Base-by-base conservation (phyloP, 768 basidiomycete species). In the Mycena rebaudengoi region DNA sequence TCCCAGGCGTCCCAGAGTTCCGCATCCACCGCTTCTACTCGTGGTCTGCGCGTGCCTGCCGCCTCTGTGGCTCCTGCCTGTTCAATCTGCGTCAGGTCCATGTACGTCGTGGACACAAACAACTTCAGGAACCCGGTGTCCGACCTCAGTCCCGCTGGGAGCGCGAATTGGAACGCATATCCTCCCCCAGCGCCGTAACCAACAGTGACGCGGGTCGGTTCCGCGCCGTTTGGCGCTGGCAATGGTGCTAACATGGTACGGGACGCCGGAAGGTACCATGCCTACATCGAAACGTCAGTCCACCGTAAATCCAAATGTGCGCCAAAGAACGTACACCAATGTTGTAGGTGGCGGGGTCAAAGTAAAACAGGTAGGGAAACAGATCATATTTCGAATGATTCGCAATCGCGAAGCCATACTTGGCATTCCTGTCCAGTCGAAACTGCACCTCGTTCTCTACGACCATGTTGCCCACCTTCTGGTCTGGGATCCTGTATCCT, bases 81-180 rank as follows among this genome's bases (percentile, higher is more conserved):
- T 69, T 84, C 83, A 61, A 84, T 72, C 23, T 78, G 68, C 35
- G 71, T 74, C 70, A 84, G 73, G 5, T 81, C 81, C 6, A 80
- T 75, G 61, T 79, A 83, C 13, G 68, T 70, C 3, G 80, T 83
- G 13, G 82, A 84, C 7, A 83, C 75, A 65, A 85, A 85, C 16
- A 84, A 64, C 60, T 84, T 84, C 54, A 85, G 67, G 70, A 84
- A 84, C 13, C 81, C 80, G 0, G 78, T 77, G 40, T 79, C 80
- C 33, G 72, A 70, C 18, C 75, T 71, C 16, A 69, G 65, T 18
- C 71, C 71, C 13, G 73, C 71, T 7, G 73, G 70, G 5, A 80
- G 66, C 3, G 76, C 70, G 56, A 82, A 79, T 55, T 57, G 51
- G 48, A 67, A 63, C 20, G 66, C 66, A 32, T 62, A 66, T 21